phyloP scores from a whole-genome alignment of 2,329 filamentous ascomycete species.

The Paraconiothyrium brasiliense region DNA sequence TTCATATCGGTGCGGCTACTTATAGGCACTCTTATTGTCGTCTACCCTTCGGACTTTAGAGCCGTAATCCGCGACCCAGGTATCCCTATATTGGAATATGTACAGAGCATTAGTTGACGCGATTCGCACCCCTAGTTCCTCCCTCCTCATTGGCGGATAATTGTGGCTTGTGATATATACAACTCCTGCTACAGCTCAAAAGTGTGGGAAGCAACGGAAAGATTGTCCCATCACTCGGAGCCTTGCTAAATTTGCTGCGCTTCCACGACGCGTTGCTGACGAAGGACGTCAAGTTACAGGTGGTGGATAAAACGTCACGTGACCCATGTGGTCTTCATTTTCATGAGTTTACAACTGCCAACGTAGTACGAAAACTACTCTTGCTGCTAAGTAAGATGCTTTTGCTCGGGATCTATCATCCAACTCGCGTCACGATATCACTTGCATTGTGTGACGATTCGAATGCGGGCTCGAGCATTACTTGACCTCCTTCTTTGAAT shows the following conservation, averaged over 20 bases:
- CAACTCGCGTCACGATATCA: no score
- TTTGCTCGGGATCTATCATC: no score
- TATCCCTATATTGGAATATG: neutral
- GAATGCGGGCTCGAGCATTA: no score
- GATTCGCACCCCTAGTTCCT: neutral
- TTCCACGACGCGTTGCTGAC: neutral
- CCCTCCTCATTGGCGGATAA: conserved; percentile 1
- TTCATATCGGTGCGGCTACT: neutral
- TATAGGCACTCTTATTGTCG: neutral
- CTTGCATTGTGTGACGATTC: no score
- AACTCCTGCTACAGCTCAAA: neutral
- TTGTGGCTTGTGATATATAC: neutral
- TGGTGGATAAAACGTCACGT: neutral
- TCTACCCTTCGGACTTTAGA: neutral
- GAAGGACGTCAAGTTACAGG: neutral
- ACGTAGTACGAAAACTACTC: no score
- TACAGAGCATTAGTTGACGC: neutral
- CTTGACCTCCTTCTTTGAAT: no score
- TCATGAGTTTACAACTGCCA: no score
- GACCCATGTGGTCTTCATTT: neutral
- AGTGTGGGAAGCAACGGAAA: neutral
- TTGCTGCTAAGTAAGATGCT: no score
- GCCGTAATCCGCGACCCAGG: neutral
- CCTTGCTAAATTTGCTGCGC: neutral
- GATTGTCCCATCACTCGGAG: neutral